Evolutionary conservation across 768 basidiomycete species (phyloP).

Genomic region (Russula virescens): DNA sequence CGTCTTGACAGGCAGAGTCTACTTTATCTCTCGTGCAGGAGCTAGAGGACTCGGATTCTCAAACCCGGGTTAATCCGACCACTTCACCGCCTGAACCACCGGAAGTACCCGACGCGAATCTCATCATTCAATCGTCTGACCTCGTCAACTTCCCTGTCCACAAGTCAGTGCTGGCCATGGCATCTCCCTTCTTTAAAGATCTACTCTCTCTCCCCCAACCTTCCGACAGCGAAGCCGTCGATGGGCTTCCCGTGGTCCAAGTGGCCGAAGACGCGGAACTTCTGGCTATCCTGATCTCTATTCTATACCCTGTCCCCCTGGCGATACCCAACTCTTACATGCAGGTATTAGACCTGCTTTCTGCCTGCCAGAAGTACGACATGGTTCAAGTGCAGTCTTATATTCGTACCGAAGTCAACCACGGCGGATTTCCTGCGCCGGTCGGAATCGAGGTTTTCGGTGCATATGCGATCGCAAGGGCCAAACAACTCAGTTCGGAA

Average conservation of each 20-base stretch:
- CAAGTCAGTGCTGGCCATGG: constrained; percentile 6
- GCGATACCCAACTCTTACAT: neutral
- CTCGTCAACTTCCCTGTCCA: constrained; percentile 1
- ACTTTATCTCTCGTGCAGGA: neutral
- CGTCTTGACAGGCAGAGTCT: neutral
- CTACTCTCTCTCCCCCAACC: constrained; percentile 9
- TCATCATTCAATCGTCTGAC: neutral
- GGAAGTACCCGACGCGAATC: neutral
- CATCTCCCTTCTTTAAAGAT: constrained; percentile 12
- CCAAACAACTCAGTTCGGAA: neutral
- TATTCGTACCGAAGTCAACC: neutral
- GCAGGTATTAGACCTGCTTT: constrained; percentile 2
- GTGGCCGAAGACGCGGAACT: neutral
- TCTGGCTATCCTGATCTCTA: neutral
- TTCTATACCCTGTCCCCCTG: neutral
- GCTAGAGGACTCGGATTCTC: neutral
- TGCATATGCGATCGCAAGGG: constrained; percentile 19
- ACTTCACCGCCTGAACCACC: neutral
- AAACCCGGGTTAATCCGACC: neutral
- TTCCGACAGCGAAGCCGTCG: neutral
- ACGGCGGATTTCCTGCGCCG: neutral
- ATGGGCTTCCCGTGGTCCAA: neutral
- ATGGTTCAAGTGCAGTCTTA: constrained; percentile 14
- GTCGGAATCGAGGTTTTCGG: constrained; percentile 5
- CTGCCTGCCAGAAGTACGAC: constrained; percentile 26